Conservation (phyloP, 208 protist species). For the Wallacemonas sp. region DNA sequence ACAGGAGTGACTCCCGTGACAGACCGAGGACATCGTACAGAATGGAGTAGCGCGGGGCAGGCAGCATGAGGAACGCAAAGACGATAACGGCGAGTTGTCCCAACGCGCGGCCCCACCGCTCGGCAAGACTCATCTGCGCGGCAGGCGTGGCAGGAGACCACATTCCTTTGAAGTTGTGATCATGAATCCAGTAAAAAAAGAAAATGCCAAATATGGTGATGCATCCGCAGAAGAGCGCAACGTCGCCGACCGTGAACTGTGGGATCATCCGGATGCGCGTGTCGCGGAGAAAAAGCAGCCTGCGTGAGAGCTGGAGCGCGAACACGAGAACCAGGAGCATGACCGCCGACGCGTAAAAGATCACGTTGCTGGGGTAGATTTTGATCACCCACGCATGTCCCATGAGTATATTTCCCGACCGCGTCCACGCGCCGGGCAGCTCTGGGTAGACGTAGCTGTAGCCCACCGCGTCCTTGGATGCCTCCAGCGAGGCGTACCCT, state of each 20-base stretch:
- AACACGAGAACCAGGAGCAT: conserved; percentile 25
- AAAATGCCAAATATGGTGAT: conserved; percentile 40
- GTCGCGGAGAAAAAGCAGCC: conserved; percentile 24
- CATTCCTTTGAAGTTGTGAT: conserved; percentile 58
- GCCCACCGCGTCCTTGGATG: conserved; percentile 5
- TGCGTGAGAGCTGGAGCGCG: conserved; percentile 31
- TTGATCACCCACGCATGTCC: conserved; percentile 44
- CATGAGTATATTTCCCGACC: conserved; percentile 34
- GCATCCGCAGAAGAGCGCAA: conserved; percentile 32
- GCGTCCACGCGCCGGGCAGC: conserved; percentile 44
- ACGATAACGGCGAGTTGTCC: conserved; percentile 65
- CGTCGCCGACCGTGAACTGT: conserved; percentile 33
- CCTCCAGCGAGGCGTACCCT: conserved; percentile 17
- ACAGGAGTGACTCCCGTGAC: conserved; percentile 57
- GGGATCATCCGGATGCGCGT: conserved; percentile 24
- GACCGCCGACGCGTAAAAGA: conserved; percentile 62
- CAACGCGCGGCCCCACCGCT: conserved; percentile 45
- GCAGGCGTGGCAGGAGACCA: conserved; percentile 13
- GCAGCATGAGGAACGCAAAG: conserved; percentile 58
- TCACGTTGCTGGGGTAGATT: conserved; percentile 62
- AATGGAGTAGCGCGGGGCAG: conserved; percentile 50
- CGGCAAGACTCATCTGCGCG: conserved; percentile 18
- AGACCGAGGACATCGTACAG: conserved; percentile 48
- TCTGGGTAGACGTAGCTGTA: conserved; percentile 37
- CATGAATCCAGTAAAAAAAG: conserved; percentile 62